Evolutionary conservation across 129 eudicot species (phyloP).

Genomic region (Flaveria ramosissima): DNA sequence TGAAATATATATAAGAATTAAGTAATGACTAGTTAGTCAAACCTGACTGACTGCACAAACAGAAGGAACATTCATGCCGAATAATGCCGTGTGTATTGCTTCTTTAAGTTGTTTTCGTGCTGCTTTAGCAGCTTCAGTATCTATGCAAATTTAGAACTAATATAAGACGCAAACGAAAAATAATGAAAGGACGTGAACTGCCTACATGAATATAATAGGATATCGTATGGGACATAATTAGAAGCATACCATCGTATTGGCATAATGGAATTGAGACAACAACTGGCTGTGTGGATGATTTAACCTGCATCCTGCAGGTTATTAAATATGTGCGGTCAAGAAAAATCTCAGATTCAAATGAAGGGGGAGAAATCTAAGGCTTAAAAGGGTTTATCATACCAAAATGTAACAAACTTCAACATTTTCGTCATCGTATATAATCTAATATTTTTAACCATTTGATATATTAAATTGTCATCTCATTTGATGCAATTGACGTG

Average conservation of each 20-base stretch:
- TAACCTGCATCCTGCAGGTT: constrained; percentile 90
- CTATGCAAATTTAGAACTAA: constrained; percentile 39
- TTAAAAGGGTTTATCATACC: constrained; percentile 2
- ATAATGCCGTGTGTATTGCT: constrained; percentile 74
- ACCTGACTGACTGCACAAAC: constrained; percentile 98
- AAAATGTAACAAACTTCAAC: not conserved
- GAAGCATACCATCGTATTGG: constrained; percentile 77
- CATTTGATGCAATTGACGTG: not conserved
- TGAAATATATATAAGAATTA: not conserved
- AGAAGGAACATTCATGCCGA: constrained; percentile 95
- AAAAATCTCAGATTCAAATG: not conserved
- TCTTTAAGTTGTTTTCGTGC: constrained; percentile 83
- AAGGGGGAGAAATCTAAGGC: not conserved
- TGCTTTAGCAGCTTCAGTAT: constrained; percentile 84
- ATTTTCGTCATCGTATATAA: not conserved
- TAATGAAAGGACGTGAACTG: not conserved
- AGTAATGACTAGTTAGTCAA: constrained; percentile 1
- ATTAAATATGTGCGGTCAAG: not conserved
- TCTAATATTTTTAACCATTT: not conserved
- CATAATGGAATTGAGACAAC: constrained; percentile 84
- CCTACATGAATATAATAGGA: not conserved
- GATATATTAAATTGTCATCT: not conserved
- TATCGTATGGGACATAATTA: not conserved
- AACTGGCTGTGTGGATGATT: constrained; percentile 74
- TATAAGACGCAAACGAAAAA: not conserved